Percentiles rank a stretch among this genome's conserved stretches.
phyloP scores from a whole-genome alignment of 108 stramenopile genomes.

The Nannochloropsis granulata region DNA sequence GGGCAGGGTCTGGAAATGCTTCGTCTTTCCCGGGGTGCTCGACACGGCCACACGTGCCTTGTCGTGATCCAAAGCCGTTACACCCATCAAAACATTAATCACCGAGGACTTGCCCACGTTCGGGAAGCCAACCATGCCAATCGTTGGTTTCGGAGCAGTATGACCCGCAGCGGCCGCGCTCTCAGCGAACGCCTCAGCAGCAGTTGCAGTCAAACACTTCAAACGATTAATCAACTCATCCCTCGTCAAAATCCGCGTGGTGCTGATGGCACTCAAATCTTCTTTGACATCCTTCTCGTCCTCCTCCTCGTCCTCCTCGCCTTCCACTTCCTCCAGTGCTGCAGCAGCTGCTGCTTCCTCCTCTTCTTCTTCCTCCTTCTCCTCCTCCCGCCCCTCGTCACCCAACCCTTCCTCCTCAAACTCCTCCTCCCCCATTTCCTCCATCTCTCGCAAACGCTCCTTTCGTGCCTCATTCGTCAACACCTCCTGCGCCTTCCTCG shows the following conservation, averaged over 20 bases:
- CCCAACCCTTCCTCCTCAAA: not conserved
- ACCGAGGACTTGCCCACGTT: slow-evolving; percentile 94
- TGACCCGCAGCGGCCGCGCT: not conserved
- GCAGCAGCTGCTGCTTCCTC: not conserved
- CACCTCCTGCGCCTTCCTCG: slow-evolving; percentile 65
- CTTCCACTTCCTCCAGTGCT: not conserved
- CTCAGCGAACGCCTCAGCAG: slow-evolving; percentile 38
- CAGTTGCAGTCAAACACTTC: slow-evolving; percentile 47
- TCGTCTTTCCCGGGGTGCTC: slow-evolving; percentile 95
- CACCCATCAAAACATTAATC: slow-evolving; percentile 89
- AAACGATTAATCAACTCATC: slow-evolving; percentile 51
- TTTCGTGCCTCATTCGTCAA: slow-evolving; percentile 46
- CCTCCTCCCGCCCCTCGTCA: slow-evolving; percentile 27
- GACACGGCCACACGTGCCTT: slow-evolving; percentile 79
- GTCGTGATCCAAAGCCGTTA: slow-evolving; percentile 62
- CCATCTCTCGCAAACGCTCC: slow-evolving; percentile 11
- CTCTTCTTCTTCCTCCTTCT: slow-evolving; percentile 32
- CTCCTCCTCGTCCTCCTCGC: slow-evolving; percentile 28
- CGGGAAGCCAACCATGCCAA: slow-evolving; percentile 95
- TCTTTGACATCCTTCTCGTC: slow-evolving; percentile 1
- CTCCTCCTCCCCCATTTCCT: not conserved
- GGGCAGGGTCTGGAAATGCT: slow-evolving; percentile 96
- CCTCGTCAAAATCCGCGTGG: slow-evolving; percentile 44
- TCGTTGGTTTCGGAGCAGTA: not conserved
- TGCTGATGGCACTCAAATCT: not conserved